Percentiles rank a stretch among this genome's conserved stretches.
These are phyloP conservation scores for Arthroderma sp. DNA, from an alignment of 2,329 filamentous ascomycete species.

Conservation along the genomic window DNA sequence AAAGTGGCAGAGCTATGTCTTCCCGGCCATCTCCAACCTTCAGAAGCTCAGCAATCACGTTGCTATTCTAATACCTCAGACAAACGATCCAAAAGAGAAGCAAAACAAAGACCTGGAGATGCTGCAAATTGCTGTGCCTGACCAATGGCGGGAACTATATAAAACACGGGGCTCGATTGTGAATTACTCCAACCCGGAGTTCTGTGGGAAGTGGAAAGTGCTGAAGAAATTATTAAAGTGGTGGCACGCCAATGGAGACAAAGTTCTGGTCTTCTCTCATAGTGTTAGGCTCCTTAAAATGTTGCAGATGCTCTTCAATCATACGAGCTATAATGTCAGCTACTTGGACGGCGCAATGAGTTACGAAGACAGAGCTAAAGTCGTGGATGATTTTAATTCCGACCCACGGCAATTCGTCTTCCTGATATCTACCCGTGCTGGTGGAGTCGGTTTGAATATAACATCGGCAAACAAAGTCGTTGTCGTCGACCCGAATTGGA, in stretches of 20 bases:
- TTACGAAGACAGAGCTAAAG: slow-evolving; percentile 68
- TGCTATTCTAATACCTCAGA: slow-evolving; percentile 66
- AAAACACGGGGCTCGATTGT: slow-evolving; percentile 62
- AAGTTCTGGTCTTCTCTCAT: slow-evolving; percentile 90
- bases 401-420: slow-evolving; percentile 85
- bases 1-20: slow-evolving; percentile 65
- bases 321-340: slow-evolving; percentile 79
- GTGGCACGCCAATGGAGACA: slow-evolving; percentile 83
- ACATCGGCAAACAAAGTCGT: slow-evolving; percentile 97
- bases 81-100: slow-evolving; percentile 53
- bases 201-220: slow-evolving; percentile 94
- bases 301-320: slow-evolving; percentile 70
- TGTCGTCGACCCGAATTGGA: slow-evolving; percentile 95
- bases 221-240: slow-evolving; percentile 73
- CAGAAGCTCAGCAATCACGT: slow-evolving; percentile 89
- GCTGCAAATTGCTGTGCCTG: slow-evolving; percentile 61
- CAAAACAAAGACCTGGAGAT: slow-evolving; percentile 64
- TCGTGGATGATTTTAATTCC: slow-evolving; percentile 83
- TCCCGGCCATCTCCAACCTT: slow-evolving; percentile 67
- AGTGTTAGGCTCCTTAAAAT: slow-evolving; percentile 76
- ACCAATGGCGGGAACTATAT: slow-evolving; percentile 62
- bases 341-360: slow-evolving; percentile 78
- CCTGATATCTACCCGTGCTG: slow-evolving; percentile 84
- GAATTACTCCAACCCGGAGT: slow-evolving; percentile 73
- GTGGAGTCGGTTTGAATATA: slow-evolving; percentile 89